A percentile compares a stretch with the other conserved stretches of the same genome.
These are phyloP conservation scores for Senecio squalidus DNA, from an alignment of 140 eudicot species.

Conservation along the genomic window DNA sequence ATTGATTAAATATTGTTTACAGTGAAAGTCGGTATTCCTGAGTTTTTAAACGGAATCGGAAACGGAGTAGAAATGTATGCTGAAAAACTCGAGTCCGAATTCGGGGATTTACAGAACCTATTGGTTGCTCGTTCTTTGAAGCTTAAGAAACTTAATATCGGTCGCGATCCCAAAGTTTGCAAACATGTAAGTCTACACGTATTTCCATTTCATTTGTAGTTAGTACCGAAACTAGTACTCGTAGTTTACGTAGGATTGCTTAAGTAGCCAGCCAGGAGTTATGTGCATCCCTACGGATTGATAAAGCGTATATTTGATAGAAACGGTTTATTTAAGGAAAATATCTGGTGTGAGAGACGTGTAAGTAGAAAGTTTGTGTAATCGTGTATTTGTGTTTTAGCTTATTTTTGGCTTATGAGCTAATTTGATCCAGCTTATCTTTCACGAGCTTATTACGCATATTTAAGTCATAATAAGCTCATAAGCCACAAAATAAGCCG, in stretches of 20 bases:
- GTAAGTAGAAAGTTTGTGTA: too few relatives aligned
- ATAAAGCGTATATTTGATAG: too few relatives aligned
- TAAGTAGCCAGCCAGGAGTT: not conserved
- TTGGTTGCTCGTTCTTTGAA: constrained; percentile 72
- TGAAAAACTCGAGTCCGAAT: constrained; percentile 69
- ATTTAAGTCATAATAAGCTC: too few relatives aligned
- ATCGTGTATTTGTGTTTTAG: too few relatives aligned
- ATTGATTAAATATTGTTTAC: constrained; percentile 1
- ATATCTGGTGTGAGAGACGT: too few relatives aligned
- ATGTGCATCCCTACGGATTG: not conserved
- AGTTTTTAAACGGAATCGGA: constrained; percentile 83
- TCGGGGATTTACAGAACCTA: constrained; percentile 79
- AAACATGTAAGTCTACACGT: constrained; percentile 64
- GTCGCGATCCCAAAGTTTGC: constrained; percentile 51
- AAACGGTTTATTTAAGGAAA: too few relatives aligned
- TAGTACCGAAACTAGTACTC: not conserved
- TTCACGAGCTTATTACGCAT: too few relatives aligned
- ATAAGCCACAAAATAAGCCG: too few relatives aligned
- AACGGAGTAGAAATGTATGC: constrained; percentile 77
- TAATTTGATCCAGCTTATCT: too few relatives aligned
- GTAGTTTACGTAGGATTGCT: not conserved
- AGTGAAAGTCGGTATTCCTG: constrained; percentile 93
- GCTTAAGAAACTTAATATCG: constrained; percentile 78
- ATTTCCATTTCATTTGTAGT: too few relatives aligned
- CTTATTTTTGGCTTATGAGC: too few relatives aligned